phyloP scores from a whole-genome alignment of 352 stramenopile species.

The Globisporangium apiculatum region DNA sequence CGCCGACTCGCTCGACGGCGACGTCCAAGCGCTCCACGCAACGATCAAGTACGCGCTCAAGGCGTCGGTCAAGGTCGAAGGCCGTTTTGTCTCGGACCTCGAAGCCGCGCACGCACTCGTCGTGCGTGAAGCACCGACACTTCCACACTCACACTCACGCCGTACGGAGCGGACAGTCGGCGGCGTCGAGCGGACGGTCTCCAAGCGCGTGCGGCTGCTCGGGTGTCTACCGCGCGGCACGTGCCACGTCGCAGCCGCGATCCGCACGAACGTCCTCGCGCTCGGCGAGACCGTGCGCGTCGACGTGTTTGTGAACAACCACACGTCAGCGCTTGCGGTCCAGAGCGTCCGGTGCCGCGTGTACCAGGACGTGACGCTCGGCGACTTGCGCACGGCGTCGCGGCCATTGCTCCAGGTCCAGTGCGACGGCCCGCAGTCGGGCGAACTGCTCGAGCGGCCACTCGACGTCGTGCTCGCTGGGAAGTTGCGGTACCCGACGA shows the following conservation, averaged over 20 bases:
- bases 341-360: slow-evolving; percentile 42
- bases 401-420: slow-evolving; percentile 46
- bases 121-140: slow-evolving; percentile 23
- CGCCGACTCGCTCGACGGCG: slow-evolving; percentile 41
- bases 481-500: slow-evolving; percentile 52
- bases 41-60: slow-evolving; percentile 77
- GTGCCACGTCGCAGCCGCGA: slow-evolving; percentile 54
- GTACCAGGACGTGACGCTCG: slow-evolving; percentile 55
- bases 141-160: too few relatives aligned
- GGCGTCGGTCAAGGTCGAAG: slow-evolving; percentile 56
- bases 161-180: slow-evolving; percentile 10
- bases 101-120: slow-evolving; percentile 47
- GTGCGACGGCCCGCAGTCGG: slow-evolving; percentile 33
- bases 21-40: slow-evolving; percentile 37
- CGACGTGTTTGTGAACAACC: slow-evolving; percentile 70
- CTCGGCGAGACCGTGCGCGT: slow-evolving; percentile 52
- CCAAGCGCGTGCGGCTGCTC: slow-evolving; percentile 50
- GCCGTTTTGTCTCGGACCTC: slow-evolving; percentile 63
- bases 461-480: slow-evolving; percentile 47
- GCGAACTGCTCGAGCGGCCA: slow-evolving; percentile 50
- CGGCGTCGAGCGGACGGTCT: slow-evolving; percentile 51
- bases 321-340: slow-evolving; percentile 44
- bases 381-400: slow-evolving; percentile 30
- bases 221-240: slow-evolving; percentile 48
- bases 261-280: slow-evolving; percentile 53